A percentile compares a stretch with the other conserved stretches of the same genome.
Conservation (phyloP, 495 filamentous ascomycete species). For the Amorphotheca resinae region DNA sequence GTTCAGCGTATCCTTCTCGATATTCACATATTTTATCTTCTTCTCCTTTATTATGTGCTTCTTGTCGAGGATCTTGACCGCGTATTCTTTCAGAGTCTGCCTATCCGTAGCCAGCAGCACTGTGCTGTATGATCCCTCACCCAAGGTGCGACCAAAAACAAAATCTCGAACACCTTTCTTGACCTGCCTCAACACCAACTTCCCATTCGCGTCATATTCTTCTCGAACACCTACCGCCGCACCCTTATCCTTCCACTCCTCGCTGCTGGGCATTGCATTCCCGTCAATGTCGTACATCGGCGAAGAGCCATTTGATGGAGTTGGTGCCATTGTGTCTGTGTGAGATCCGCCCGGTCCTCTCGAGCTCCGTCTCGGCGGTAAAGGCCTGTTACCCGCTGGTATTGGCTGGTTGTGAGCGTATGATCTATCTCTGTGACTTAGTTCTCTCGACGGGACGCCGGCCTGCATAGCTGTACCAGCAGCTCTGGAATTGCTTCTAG, state of each 20-base stretch:
- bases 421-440: slow-evolving; percentile 55
- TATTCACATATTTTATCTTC: slow-evolving; percentile 99
- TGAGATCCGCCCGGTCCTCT: slow-evolving; percentile 41
- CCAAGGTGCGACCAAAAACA: slow-evolving; percentile 79
- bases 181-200: slow-evolving; percentile 65
- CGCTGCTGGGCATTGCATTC: slow-evolving; percentile 55
- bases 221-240: slow-evolving; percentile 68
- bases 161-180: slow-evolving; percentile 99
- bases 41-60: slow-evolving; percentile 99
- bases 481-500: slow-evolving; percentile 48
- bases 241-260: slow-evolving; percentile 92
- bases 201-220: slow-evolving; percentile 74
- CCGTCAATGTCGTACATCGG: slow-evolving; percentile 48
- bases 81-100: slow-evolving; percentile 91
- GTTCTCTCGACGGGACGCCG: slow-evolving; percentile 52
- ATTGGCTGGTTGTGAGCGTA: slow-evolving; percentile 47
- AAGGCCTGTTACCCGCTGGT: slow-evolving; percentile 39
- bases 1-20: slow-evolving; percentile 97
- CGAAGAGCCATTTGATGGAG: slow-evolving; percentile 23
- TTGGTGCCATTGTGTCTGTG: neutral
- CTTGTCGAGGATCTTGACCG: slow-evolving; percentile 97
- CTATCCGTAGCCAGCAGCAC: slow-evolving; percentile 91
- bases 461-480: slow-evolving; percentile 50
- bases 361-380: slow-evolving; percentile 57
- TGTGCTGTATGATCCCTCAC: slow-evolving; percentile 97